A percentile compares a stretch with the other conserved stretches of the same genome.
phyloP scores from a whole-genome alignment of 192 early-diverging fungal species.

The Linnemannia zychae region DNA sequence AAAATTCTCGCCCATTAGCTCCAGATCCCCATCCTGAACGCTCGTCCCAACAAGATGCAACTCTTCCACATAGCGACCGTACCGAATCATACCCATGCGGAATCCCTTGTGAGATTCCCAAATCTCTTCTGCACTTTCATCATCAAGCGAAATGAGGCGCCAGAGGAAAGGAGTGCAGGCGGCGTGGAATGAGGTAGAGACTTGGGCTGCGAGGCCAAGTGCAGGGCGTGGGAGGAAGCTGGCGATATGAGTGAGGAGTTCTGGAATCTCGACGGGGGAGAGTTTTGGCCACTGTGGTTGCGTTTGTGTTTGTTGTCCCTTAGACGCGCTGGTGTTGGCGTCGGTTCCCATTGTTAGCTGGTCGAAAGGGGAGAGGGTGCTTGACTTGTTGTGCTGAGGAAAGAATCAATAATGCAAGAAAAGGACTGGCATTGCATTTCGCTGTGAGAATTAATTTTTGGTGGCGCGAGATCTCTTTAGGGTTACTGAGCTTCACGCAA shows the following conservation, averaged over 20 bases:
- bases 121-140: not conserved
- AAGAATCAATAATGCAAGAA: not conserved
- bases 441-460: too few relatives aligned
- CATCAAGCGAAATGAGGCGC: not conserved
- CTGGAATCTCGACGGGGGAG: slow-evolving; percentile 19
- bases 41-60: not conserved
- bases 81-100: slow-evolving; percentile 29
- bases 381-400: not conserved
- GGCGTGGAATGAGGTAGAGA: slow-evolving; percentile 15
- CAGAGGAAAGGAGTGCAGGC: slow-evolving; percentile 22
- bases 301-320: not conserved
- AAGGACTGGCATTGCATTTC: too few relatives aligned
- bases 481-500: too few relatives aligned
- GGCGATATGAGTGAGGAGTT: slow-evolving; percentile 20
- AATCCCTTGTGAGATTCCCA: slow-evolving; percentile 37
- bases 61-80: slow-evolving; percentile 19
- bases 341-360: not conserved
- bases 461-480: too few relatives aligned
- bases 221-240: not conserved
- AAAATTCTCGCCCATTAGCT: slow-evolving; percentile 39
- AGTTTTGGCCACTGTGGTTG: not conserved
- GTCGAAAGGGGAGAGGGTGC: too few relatives aligned
- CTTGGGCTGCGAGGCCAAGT: slow-evolving; percentile 3
- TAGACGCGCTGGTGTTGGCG: not conserved
- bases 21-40: slow-evolving; percentile 41